These are phyloP conservation scores for Penicillium sp. DNA, from an alignment of 2,329 filamentous ascomycete genomes.

Conservation along the genomic window DNA sequence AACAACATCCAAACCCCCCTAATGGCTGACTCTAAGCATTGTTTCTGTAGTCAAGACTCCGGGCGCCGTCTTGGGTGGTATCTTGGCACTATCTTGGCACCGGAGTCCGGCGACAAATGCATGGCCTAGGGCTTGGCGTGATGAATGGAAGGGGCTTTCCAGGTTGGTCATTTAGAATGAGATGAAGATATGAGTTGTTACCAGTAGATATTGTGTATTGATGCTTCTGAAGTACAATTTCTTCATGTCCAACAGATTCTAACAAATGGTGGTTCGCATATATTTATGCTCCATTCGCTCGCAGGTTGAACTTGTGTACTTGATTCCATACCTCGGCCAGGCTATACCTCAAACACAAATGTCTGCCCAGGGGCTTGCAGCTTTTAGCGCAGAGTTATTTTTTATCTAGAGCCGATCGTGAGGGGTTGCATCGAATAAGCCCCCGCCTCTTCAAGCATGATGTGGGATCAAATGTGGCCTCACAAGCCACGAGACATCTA, in stretches of 20 bases:
- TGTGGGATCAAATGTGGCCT: not conserved
- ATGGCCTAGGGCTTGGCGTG: slow-evolving; percentile 17
- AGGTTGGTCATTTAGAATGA: not conserved
- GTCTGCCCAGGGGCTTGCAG: not conserved
- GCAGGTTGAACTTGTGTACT: too few species aligned
- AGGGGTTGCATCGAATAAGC: slow-evolving; percentile 2
- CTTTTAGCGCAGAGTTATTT: not conserved
- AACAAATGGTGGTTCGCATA: not conserved
- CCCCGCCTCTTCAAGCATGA: not conserved
- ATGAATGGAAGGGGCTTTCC: not conserved
- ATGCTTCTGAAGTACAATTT: not conserved
- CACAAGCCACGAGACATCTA: not conserved
- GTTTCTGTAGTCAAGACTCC: slow-evolving; percentile 4
- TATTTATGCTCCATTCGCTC: too few species aligned
- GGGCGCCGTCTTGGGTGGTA: slow-evolving; percentile 22
- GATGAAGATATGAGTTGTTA: not conserved
- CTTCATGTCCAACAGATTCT: too few species aligned
- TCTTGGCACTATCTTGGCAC: slow-evolving; percentile 24
- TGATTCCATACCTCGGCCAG: not conserved
- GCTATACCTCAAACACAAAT: too few species aligned
- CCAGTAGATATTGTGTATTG: not conserved
- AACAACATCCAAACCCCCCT: not conserved
- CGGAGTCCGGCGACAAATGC: slow-evolving; percentile 20
- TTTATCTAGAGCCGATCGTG: not conserved
- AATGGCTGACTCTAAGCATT: slow-evolving; percentile 5